Base-by-base conservation (phyloP, 805 yeast species). In the Pichia scutulata region DNA sequence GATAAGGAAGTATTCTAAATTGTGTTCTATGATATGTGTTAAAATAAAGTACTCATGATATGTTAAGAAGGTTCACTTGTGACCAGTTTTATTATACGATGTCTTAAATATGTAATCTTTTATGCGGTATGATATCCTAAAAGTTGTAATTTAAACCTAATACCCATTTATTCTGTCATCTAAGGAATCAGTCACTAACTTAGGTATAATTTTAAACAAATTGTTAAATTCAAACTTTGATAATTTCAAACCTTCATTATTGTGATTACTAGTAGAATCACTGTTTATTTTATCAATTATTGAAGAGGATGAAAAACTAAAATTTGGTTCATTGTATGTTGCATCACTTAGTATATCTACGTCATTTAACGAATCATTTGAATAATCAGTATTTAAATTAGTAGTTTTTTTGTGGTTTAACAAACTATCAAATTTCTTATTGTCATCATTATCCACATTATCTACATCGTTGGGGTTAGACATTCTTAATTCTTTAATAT, bases 91-190 rank as follows among this genome's bases (percentile, higher is more conserved):
- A n/a, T n/a, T n/a, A n/a, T n/a, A n/a, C n/a, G n/a, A n/a, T 8
- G 8, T 24, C 8, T 24, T 24, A 24, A 24, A 24, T 24, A 24
- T 24, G 26, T 28, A 28, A 28, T n/a, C n/a, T n/a, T n/a, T n/a
- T n/a, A n/a, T n/a, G n/a, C n/a, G n/a, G n/a, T n/a, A n/a, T n/a
- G n/a, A n/a, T n/a, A n/a, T n/a, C n/a, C n/a, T n/a, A n/a, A n/a
- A n/a, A n/a, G n/a, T n/a, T n/a, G n/a, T n/a, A n/a, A n/a, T n/a
- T n/a, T n/a, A n/a, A n/a, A n/a, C 5, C n/a, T 33, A 33, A n/a
- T 33, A 51, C 28, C 47, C 54, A 22, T 52, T 52, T 1, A 48
- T 44, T 28, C 39, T 44, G 39, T 52, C 54, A 24, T 46, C 49
- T 6, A 46, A 41, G 9, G 48, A 23, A 13, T 52, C 54, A 23